Percentiles rank a stretch among this genome's conserved stretches.
Evolutionary conservation across 768 basidiomycete species (phyloP).

Genomic region (Pulveroboletus sp.): DNA sequence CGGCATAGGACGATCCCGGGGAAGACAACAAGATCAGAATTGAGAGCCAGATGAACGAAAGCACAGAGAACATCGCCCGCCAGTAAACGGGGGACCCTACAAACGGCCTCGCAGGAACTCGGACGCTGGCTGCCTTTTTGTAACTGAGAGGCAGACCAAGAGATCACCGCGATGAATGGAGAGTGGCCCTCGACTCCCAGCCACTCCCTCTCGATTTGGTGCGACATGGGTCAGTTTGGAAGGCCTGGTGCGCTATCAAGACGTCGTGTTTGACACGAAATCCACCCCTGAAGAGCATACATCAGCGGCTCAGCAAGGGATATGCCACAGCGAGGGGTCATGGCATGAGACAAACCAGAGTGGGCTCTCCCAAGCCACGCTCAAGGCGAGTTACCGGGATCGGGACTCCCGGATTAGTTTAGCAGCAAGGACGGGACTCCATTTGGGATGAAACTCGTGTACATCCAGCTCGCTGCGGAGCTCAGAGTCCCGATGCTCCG

Average conservation of each 20-base stretch:
- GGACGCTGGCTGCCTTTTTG: constrained; percentile 12
- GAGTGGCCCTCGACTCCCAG: constrained; percentile 13
- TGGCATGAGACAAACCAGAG: constrained; percentile 8
- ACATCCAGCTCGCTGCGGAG: constrained; percentile 7
- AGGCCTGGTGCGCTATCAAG: not conserved
- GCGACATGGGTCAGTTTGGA: constrained; percentile 11
- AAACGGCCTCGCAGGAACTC: too few species aligned
- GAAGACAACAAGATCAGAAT: constrained; percentile 6
- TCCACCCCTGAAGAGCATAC: constrained; percentile 4
- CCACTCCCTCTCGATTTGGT: constrained; percentile 14
- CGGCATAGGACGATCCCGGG: constrained; percentile 10
- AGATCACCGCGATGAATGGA: constrained; percentile 6
- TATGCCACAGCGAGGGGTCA: constrained; percentile 2
- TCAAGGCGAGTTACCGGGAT: not conserved
- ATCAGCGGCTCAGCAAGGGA: constrained; percentile 1
- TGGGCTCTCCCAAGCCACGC: not conserved
- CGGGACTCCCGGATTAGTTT: constrained; percentile 10
- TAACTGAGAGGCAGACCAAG: not conserved
- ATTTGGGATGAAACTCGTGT: constrained; percentile 7
- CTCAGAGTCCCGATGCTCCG: constrained; percentile 5
- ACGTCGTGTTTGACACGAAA: not conserved
- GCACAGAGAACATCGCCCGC: not conserved
- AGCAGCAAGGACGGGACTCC: not conserved
- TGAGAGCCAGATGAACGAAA: constrained; percentile 1
- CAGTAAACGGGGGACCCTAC: not conserved